phyloP scores from a whole-genome alignment of 2,329 filamentous ascomycete species.

The Cordyceps farinosa region DNA sequence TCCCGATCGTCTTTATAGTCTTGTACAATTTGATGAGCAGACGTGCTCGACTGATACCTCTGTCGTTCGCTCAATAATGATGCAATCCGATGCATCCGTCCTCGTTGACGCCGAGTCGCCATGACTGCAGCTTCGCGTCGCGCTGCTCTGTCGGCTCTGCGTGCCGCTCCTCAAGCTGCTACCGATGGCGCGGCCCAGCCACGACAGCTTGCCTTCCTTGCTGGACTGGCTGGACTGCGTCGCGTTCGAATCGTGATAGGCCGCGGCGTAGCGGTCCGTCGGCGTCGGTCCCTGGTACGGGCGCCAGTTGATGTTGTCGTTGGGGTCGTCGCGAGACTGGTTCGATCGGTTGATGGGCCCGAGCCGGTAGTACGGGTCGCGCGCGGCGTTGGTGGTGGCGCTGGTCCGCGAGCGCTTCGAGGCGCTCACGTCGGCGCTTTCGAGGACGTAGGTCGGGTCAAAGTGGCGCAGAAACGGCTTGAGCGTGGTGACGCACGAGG shows the following conservation, averaged over 20 bases:
- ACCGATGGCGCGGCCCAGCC: neutral
- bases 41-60: slow-evolving; percentile 8
- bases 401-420: neutral
- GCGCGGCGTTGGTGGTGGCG: neutral
- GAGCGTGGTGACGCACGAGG: slow-evolving; percentile 15
- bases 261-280: neutral
- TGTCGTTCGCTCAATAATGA: slow-evolving; percentile 13
- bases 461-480: slow-evolving; percentile 20
- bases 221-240: neutral
- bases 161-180: neutral
- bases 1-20: neutral
- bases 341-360: slow-evolving; percentile 8
- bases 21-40: neutral
- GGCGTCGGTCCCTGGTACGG: slow-evolving; percentile 4
- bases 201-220: neutral
- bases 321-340: neutral
- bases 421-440: slow-evolving; percentile 16
- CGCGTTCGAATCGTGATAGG: neutral
- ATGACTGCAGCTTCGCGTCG: neutral
- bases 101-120: neutral
- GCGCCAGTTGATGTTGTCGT: slow-evolving; percentile 15
- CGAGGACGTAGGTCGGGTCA: slow-evolving; percentile 16
- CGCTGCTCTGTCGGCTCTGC: neutral
- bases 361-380: slow-evolving; percentile 17
- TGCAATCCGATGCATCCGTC: slow-evolving; percentile 9